Evolutionary conservation across 2,329 filamentous ascomycete genomes (phyloP), one percentile per base, ranked within the genome.

Genomic region (Microdochium nivale): DNA sequence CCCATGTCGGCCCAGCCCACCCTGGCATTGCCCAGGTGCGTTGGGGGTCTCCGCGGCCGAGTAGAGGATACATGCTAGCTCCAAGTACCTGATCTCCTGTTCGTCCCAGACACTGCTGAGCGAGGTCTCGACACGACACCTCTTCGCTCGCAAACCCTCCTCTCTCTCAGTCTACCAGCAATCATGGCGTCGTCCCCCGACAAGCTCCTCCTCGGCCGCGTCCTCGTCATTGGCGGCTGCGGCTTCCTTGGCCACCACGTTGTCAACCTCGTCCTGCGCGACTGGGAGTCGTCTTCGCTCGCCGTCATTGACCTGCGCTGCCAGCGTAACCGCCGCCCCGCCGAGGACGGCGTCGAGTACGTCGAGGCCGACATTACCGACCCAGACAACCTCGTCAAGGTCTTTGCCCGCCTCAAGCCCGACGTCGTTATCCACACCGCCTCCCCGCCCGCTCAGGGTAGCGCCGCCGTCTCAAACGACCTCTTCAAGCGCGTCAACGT

Each of bases 351-450:
- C 47, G 79, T 85, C 49, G 69, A 75, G 50, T 94, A 94, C 72
- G 78, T 81, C 66, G 83, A 90, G 59, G 87, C 83, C 65, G 87
- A 92, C 69, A 90, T 94, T 65, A 90, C 87, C 51, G 82, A 87
- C 56, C 64, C 72, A 19, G 73, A 75, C 51, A 76, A 76, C 55
- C 76, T 94, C 56, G 66, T 79, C 40, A 72, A 76, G 35, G 71
- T 89, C 46, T 83, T 97, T 60, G 68, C 76, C 30, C 74, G 81
- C 56, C 76, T 84, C 51, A 80, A 79, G 60, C 91, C 92, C 21
- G 84, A 90, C 64, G 81, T 95, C 14, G 89, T 99, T 49, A 86
- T 97, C 62, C 92, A 99, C 70, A 95, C 91, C 2, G 94, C 92
- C 21, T 88, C 85, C 32, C 88, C 88, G 37, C 69, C 76, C 24